phyloP scores from a whole-genome alignment of 495 filamentous ascomycete genomes.

The Neurospora sp. region DNA sequence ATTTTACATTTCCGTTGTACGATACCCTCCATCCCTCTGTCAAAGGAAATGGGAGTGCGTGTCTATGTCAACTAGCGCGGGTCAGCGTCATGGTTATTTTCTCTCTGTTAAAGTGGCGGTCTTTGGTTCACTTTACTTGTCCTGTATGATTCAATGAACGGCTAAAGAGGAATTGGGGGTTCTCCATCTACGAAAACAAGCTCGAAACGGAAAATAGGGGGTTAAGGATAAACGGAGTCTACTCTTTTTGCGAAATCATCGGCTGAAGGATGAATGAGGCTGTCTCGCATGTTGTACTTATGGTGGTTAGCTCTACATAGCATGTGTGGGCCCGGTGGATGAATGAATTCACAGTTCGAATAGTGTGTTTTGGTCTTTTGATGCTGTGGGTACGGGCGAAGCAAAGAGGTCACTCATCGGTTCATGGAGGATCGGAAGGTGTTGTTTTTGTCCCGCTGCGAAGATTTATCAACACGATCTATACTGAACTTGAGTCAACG shows the following conservation, averaged over 20 bases:
- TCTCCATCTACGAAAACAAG: constrained; percentile 1
- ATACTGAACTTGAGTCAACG: background rate
- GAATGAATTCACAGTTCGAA: background rate
- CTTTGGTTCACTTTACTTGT: background rate
- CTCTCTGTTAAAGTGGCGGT: background rate
- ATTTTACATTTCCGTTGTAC: background rate
- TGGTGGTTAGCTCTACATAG: background rate
- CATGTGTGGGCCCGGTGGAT: background rate
- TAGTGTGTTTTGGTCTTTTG: background rate
- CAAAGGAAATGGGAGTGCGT: background rate
- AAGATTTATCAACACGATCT: background rate
- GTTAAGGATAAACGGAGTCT: constrained; percentile 1
- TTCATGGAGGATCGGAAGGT: background rate
- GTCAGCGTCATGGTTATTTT: constrained; percentile 1
- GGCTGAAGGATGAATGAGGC: background rate
- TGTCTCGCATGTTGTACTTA: background rate
- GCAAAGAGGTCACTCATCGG: background rate
- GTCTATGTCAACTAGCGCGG: background rate
- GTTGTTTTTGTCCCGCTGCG: background rate
- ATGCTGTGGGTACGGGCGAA: background rate
- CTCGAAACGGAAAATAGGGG: background rate
- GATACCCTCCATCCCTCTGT: constrained; percentile 5
- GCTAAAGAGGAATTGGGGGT: background rate
- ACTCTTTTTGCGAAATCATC: background rate
- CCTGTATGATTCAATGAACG: constrained; percentile 10